Percentiles rank a stretch among this genome's conserved stretches.
Evolutionary conservation across 2,329 filamentous ascomycete species (phyloP).

Genomic region (Paraphaeosphaeria sporulosa): DNA sequence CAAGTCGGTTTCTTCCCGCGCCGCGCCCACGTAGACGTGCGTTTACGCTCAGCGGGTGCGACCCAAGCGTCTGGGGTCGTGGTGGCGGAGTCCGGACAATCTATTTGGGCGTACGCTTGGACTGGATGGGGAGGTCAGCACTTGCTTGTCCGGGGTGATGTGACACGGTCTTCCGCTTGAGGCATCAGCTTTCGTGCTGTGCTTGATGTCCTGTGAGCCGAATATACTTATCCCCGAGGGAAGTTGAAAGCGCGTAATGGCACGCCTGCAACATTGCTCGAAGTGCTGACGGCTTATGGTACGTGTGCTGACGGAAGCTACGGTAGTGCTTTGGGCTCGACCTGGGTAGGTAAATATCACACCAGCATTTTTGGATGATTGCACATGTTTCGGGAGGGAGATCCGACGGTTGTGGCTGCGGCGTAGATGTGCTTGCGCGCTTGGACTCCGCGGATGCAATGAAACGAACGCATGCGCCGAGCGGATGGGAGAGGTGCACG

Average conservation of each 20-base stretch:
- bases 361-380: background rate
- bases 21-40: background rate
- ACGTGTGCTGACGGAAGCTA: background rate
- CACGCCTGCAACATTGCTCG: background rate
- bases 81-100: slow-evolving; percentile 10
- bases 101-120: background rate
- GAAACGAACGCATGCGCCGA: slow-evolving; percentile 3
- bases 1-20: background rate
- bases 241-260: background rate
- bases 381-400: background rate
- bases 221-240: background rate
- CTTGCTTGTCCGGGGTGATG: background rate
- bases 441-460: background rate
- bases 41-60: background rate
- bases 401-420: slow-evolving; percentile 3
- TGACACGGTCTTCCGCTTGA: background rate
- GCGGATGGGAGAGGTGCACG: background rate
- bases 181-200: background rate
- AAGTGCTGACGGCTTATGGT: too few species aligned
- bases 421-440: background rate
- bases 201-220: background rate
- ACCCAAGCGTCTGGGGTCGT: background rate
- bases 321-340: too few species aligned
- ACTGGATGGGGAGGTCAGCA: slow-evolving; percentile 1
- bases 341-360: slow-evolving; percentile 1